Percentiles rank a stretch among this genome's conserved stretches.
These are phyloP conservation scores for Asterella californica DNA, from an alignment of 225 moss, liverwort and hornwort species.

Conservation along the genomic window DNA sequence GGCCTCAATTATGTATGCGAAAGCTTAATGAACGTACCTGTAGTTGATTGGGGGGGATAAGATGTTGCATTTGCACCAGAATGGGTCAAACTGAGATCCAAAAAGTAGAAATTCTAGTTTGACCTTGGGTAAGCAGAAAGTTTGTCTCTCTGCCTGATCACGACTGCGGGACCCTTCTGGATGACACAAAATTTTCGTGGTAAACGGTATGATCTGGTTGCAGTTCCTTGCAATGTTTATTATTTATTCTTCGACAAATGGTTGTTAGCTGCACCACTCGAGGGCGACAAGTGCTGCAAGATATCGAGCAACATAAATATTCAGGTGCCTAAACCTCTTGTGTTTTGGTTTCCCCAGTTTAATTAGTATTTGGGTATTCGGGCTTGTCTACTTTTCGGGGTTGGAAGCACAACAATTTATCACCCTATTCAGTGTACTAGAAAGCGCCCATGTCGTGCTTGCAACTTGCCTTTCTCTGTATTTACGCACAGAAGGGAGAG, in stretches of 20 bases:
- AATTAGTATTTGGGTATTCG: not conserved
- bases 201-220: slow-evolving; percentile 10
- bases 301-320: slow-evolving; percentile 35
- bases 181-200: not conserved
- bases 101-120: not conserved
- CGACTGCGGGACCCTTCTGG: not conserved
- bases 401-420: too few relatives aligned
- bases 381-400: not conserved
- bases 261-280: slow-evolving; percentile 37
- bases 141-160: not conserved
- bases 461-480: not conserved
- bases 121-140: not conserved
- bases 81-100: not conserved
- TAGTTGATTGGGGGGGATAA: not conserved
- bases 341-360: not conserved
- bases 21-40: not conserved
- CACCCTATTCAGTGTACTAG: not conserved
- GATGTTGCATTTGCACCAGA: not conserved
- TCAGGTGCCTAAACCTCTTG: slow-evolving; percentile 28
- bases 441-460: not conserved
- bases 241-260: slow-evolving; percentile 56
- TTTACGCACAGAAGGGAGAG: not conserved
- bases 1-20: not conserved
- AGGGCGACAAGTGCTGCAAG: slow-evolving; percentile 37
- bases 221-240: slow-evolving; percentile 60